Conservation (phyloP, 768 basidiomycete genomes). For the Trametes elegans region DNA sequence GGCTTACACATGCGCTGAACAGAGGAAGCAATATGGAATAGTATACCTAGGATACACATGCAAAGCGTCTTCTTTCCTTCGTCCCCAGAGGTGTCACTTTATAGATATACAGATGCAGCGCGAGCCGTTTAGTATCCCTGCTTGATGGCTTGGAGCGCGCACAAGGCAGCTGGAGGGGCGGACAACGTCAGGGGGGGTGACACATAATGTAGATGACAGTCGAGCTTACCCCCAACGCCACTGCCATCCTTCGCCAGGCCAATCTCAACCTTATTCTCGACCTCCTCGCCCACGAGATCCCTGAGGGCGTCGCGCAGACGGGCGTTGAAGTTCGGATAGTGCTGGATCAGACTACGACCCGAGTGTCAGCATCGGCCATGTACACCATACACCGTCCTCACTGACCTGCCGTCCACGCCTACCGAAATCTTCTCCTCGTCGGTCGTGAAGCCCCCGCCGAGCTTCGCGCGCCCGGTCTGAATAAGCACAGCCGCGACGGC, state of each 20-base stretch:
- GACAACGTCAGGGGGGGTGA: constrained; percentile 5
- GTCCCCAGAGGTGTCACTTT: not conserved
- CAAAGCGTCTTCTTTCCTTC: constrained; percentile 4
- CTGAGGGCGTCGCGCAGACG: constrained; percentile 72
- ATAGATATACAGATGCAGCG: not conserved
- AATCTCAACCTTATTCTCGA: constrained; percentile 78
- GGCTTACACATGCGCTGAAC: not conserved
- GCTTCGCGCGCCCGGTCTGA: constrained; percentile 71
- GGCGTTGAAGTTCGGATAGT: constrained; percentile 85
- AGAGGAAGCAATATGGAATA: constrained; percentile 6
- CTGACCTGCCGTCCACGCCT: constrained; percentile 91
- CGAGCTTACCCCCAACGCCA: constrained; percentile 86
- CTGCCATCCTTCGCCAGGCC: constrained; percentile 97
- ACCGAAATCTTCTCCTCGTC: constrained; percentile 57
- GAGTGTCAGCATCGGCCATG: not conserved
- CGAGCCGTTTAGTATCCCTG: constrained; percentile 28
- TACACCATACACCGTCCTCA: not conserved
- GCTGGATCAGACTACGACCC: constrained; percentile 74
- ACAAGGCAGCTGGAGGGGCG: constrained; percentile 67
- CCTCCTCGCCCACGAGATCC: constrained; percentile 73
- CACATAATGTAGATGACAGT: not conserved
- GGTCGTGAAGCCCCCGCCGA: constrained; percentile 36
- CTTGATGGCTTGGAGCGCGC: constrained; percentile 81
- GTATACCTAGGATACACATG: constrained; percentile 17
- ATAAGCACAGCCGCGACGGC: constrained; percentile 84